These are phyloP conservation scores for Boletellus sp. DNA, from an alignment of 1,284 basidiomycete genomes.

Conservation along the genomic window DNA sequence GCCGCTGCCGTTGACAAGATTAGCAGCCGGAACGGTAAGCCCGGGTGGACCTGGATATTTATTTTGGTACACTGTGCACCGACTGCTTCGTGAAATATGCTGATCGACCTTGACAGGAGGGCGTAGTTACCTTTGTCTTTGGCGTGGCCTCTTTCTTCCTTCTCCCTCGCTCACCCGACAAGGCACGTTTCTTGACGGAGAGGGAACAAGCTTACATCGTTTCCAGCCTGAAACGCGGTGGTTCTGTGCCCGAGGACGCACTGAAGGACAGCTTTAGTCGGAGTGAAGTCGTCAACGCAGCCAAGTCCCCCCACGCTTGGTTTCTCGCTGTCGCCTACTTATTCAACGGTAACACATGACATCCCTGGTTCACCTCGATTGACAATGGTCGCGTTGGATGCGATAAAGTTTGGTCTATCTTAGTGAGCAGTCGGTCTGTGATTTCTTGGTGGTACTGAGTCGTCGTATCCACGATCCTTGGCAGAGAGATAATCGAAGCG, in stretches of 20 bases:
- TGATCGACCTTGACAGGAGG: neutral
- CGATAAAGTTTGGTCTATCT: neutral
- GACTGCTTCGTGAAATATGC: too few species aligned
- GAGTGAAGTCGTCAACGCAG: neutral
- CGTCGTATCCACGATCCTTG: too few species aligned
- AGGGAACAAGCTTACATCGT: neutral
- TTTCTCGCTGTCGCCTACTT: neutral
- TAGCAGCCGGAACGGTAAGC: conserved; percentile 43
- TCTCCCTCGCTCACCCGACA: neutral
- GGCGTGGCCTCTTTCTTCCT: neutral
- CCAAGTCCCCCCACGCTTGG: neutral
- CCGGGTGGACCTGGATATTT: conserved; percentile 66
- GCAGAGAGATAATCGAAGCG: too few species aligned
- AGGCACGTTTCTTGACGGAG: neutral
- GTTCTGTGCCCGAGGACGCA: neutral
- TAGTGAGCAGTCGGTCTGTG: neutral
- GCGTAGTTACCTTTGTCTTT: neutral
- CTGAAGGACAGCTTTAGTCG: neutral
- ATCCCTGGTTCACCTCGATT: neutral
- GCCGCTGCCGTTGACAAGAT: conserved; percentile 57
- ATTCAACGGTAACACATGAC: neutral
- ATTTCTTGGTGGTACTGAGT: neutral
- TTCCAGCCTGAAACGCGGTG: neutral
- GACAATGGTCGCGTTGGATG: neutral
- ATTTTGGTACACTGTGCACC: conserved; percentile 40